phyloP scores from a whole-genome alignment of 1,284 basidiomycete genomes.

The Boletellus dicymbophilus region DNA sequence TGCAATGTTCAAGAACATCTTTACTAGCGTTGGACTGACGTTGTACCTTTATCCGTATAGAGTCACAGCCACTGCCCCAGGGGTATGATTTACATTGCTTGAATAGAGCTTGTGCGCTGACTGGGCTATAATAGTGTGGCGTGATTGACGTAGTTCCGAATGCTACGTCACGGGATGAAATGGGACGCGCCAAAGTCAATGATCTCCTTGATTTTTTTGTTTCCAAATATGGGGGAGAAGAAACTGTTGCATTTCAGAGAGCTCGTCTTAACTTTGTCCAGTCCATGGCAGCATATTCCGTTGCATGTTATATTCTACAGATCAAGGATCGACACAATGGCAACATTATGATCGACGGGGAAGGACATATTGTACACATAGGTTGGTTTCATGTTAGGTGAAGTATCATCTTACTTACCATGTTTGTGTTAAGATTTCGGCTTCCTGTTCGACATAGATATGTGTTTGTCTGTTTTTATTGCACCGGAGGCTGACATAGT shows the following conservation, averaged over 20 bases:
- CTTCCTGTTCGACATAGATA: slow-evolving; percentile 98
- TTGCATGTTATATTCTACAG: slow-evolving; percentile 98
- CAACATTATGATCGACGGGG: slow-evolving; percentile 99
- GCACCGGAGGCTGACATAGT: slow-evolving; percentile 19
- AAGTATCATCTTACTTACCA: slow-evolving; percentile 6
- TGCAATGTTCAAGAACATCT: slow-evolving; percentile 99
- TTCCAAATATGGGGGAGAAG: slow-evolving; percentile 91
- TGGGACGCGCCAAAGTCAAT: slow-evolving; percentile 99
- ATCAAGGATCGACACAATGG: slow-evolving; percentile 99
- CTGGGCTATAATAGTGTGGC: slow-evolving; percentile 66
- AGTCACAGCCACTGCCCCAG: slow-evolving; percentile 96
- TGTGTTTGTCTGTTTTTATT: slow-evolving; percentile 48
- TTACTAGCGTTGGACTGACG: slow-evolving; percentile 85
- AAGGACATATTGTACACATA: slow-evolving; percentile 95
- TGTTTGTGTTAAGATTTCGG: slow-evolving; percentile 78
- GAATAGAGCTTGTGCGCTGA: slow-evolving; percentile 2
- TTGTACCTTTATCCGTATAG: slow-evolving; percentile 96
- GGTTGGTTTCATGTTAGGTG: slow-evolving; percentile 48
- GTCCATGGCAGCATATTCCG: slow-evolving; percentile 99
- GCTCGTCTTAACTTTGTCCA: slow-evolving; percentile 97
- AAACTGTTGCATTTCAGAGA: slow-evolving; percentile 89
- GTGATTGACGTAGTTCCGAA: slow-evolving; percentile 99
- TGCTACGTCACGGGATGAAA: slow-evolving; percentile 97
- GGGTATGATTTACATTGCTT: slow-evolving; percentile 55
- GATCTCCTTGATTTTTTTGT: slow-evolving; percentile 94